Evolutionary conservation across 2,329 filamentous ascomycete species (phyloP), one percentile per base, ranked within the genome.

Genomic region (Lachnum nothofagi): DNA sequence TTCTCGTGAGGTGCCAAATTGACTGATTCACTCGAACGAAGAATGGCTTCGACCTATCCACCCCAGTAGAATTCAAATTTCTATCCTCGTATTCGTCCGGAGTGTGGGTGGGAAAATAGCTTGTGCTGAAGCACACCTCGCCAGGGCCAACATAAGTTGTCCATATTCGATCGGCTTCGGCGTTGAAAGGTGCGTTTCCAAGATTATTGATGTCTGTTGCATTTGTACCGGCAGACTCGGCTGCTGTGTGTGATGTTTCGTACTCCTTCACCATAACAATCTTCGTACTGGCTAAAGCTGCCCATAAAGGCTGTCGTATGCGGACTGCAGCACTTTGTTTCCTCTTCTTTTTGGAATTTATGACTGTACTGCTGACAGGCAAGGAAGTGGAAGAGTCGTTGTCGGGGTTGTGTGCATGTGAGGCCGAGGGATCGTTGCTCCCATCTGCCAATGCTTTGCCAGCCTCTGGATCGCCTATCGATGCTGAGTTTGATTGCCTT

Each of bases 261-360:
- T 88, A 88, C 69, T 90, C 91, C 72, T 95, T 93, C 64, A 94
- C 84, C 70, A 95, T 89, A 61, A 93, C 91, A 66, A 96, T 91
- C 76, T 96, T 96, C 64, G 91, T 95, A 71, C 89, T 95, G 44
- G 91, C 91, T 60, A 96, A 79, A 41, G 91, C 91, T 56, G 91
- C 89, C 91, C 91, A 96, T 57, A 96, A 80, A 42, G 91, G 91
- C 70, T 96, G 91, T 64, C 89, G 84, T 66, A 89, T 88, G 67
- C 91, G 79, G 58, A 95, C 89, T 68, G 93, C 88, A 50, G 89
- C 90, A 64, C 88, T 91, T 70, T 95, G 89, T 71, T 93, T 91
- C 70, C 86, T 82, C 71, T 88, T 86, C 72, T 89, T 93, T 70
- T 93, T 94, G 55, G 78, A 80, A 57, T 69, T 72, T 64, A 82